Percentiles rank a stretch among this genome's conserved stretches.
These are phyloP conservation scores for Cercospora brassicicola DNA, from an alignment of 2,329 filamentous ascomycete genomes.

Conservation along the genomic window DNA sequence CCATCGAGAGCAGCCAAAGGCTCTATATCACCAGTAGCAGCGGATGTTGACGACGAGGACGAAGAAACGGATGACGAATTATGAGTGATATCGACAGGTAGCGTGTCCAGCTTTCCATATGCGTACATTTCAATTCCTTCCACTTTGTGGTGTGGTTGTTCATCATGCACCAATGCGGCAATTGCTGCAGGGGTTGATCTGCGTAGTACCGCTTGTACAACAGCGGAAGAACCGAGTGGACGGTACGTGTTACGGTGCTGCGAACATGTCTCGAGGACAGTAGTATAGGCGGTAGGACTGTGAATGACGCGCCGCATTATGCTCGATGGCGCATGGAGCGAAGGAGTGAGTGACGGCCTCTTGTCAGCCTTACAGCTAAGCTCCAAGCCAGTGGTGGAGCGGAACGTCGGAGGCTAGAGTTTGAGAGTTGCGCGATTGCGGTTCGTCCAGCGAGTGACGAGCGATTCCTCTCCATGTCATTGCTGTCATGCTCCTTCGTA, in stretches of 20 bases:
- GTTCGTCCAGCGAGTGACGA: neutral
- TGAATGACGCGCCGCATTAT: neutral
- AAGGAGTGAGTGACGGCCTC: neutral
- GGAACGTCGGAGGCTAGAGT: conserved; percentile 1
- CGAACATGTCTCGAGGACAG: neutral
- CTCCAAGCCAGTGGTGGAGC: neutral
- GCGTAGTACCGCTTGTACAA: conserved; percentile 4
- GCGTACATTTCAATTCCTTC: neutral
- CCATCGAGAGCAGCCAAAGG: conserved; percentile 22
- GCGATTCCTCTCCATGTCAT: neutral
- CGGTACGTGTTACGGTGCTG: neutral
- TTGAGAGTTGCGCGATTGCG: neutral
- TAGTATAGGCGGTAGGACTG: neutral
- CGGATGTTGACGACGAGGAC: conserved; percentile 29
- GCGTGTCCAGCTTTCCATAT: neutral
- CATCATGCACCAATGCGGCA: neutral
- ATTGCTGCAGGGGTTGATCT: conserved; percentile 7
- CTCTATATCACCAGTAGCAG: conserved; percentile 17
- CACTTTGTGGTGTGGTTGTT: neutral
- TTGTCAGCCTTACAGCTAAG: neutral
- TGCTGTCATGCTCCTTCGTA: neutral
- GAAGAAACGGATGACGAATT: conserved; percentile 40
- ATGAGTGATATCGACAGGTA: conserved; percentile 17
- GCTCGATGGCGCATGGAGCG: neutral
- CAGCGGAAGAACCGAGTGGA: neutral